Conservation (phyloP, 1,284 basidiomycete species). For the Malassezia arunalokei region DNA sequence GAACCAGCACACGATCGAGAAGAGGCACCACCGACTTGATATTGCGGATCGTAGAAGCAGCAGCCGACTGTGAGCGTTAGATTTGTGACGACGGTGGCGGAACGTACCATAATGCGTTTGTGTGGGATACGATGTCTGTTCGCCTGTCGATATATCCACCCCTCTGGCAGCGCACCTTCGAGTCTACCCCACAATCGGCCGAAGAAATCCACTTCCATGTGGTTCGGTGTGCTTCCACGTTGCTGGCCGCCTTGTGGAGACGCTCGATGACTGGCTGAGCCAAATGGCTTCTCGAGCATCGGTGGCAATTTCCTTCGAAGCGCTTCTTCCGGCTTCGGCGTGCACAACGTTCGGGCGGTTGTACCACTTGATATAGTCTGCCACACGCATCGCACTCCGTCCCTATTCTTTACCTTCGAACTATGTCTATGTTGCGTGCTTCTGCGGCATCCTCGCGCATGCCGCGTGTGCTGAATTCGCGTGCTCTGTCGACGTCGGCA, state of each 20-base stretch:
- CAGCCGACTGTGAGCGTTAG: conserved; percentile 51
- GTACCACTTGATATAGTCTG: neutral
- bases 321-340: conserved; percentile 5
- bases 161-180: neutral
- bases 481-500: conserved; percentile 28
- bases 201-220: conserved; percentile 1
- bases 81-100: neutral
- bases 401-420: neutral
- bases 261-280: conserved; percentile 4
- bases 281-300: neutral
- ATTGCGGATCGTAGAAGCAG: conserved; percentile 49
- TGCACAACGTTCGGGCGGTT: neutral
- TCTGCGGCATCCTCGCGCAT: conserved; percentile 23
- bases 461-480: conserved; percentile 23
- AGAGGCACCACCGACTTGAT: conserved; percentile 85
- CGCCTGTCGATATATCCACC: too few relatives aligned
- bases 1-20: conserved; percentile 89
- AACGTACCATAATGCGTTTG: conserved; percentile 9
- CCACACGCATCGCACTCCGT: too few relatives aligned
- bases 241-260: neutral
- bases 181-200: conserved; percentile 7
- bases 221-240: conserved; percentile 10
- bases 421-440: conserved; percentile 34
- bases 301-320: neutral
- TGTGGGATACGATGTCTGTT: neutral